Conservation (phyloP, 768 basidiomycete genomes). For the Lenzites betulinus region DNA sequence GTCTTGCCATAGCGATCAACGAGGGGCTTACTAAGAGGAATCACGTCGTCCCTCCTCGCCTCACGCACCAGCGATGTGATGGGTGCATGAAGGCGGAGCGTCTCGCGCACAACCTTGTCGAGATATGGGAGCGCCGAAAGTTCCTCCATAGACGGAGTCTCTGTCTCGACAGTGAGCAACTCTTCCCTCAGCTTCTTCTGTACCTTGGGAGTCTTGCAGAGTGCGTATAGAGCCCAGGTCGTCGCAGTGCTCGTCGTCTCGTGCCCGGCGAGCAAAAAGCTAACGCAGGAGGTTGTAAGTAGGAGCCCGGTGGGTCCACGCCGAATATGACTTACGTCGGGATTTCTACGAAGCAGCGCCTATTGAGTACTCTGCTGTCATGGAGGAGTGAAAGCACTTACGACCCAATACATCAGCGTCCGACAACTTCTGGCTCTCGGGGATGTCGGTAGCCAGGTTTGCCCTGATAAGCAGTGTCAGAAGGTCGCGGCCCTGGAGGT, state of each 20-base stretch:
- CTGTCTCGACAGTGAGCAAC: slow-evolving; percentile 42
- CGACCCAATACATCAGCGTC: slow-evolving; percentile 64
- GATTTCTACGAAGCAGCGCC: slow-evolving; percentile 19
- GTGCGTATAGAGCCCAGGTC: slow-evolving; percentile 40
- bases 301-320: too few relatives aligned
- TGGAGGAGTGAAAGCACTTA: slow-evolving; percentile 33
- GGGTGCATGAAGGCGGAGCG: slow-evolving; percentile 56
- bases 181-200: slow-evolving; percentile 45
- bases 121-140: slow-evolving; percentile 68
- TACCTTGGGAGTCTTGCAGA: slow-evolving; percentile 39
- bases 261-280: slow-evolving; percentile 39
- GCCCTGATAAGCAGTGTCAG: slow-evolving; percentile 62
- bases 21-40: slow-evolving; percentile 48
- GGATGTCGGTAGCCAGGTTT: slow-evolving; percentile 63
- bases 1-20: slow-evolving; percentile 19
- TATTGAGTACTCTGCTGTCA: not conserved
- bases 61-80: slow-evolving; percentile 51
- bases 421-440: slow-evolving; percentile 53
- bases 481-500: slow-evolving; percentile 50
- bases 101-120: slow-evolving; percentile 65
- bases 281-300: not conserved
- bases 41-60: slow-evolving; percentile 45
- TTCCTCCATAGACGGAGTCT: slow-evolving; percentile 63
- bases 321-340: slow-evolving; percentile 21
- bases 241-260: slow-evolving; percentile 44